Evolutionary conservation across 2,329 filamentous ascomycete genomes (phyloP), one percentile per base, ranked within the genome.

Genomic region (Trichoderma semiorbis): DNA sequence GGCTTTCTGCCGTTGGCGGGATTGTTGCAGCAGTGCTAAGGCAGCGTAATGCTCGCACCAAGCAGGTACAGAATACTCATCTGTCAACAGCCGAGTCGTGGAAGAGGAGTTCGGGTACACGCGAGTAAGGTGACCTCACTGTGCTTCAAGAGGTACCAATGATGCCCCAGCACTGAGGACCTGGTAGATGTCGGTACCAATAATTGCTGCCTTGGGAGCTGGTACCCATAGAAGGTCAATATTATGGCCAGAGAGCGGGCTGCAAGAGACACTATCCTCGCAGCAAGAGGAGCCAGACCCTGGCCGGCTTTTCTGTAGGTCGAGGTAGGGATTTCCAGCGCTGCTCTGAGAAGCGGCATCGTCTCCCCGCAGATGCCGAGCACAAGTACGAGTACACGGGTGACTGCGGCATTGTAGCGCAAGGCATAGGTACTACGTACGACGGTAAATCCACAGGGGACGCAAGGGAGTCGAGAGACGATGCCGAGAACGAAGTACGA

Each of bases 41-140:
- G 39, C 69, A 34, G 55, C 69, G 61, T 26, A 66, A 65, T 32
- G 28, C 36, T 68, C 65, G 65, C 34, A 69, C 66, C 30, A 68
- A 68, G 60, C 43, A 61, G 58, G 60, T 64, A 70, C 68, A 57
- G 58, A 43, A 16, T 24, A 28, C 39, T 10, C 43, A 14, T 34
- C 58, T 55, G 39, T 63, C 21, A 36, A 30, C 32, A 72, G 63
- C 70, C 64, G 64, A 72, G 32, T 63, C 43, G 47, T 18, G 30
- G 70, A 63, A 64, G 62, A 67, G 28, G 47, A 58, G 34, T 5
- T 39, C 43, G 61, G 64, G 32, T 72, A 69, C 70, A 72, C 43
- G 30, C 64, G 34, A 69, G 58, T n/a, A 63, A 36, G 57, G 70
- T 63, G 55, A 72, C 47, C 64, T 72, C 57, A 68, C 70, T 24